Evolutionary conservation across 2,329 filamentous ascomycete species (phyloP).

Genomic region (Trichoderma sp.): DNA sequence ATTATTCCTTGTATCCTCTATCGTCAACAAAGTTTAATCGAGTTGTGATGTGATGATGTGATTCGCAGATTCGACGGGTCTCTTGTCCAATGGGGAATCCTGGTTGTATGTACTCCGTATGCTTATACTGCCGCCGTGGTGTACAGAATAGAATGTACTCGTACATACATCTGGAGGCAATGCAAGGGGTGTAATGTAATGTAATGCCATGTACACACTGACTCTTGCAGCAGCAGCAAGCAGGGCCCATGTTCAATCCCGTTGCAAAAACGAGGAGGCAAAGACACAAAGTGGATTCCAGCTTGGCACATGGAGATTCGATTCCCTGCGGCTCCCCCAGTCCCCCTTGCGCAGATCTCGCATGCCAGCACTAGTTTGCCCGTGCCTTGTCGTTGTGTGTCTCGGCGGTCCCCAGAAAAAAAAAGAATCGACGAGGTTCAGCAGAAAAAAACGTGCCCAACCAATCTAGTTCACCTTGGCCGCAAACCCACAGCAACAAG

Average conservation of each 20-base stretch:
- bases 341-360: constrained; percentile 10
- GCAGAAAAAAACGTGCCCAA: not conserved
- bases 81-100: not conserved
- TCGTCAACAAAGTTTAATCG: not conserved
- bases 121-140: not conserved
- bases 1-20: too few relatives aligned
- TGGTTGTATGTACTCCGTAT: too few relatives aligned
- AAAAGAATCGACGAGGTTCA: not conserved
- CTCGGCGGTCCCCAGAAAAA: not conserved
- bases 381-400: not conserved
- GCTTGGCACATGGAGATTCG: not conserved
- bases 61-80: not conserved
- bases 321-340: not conserved
- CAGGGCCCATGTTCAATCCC: not conserved
- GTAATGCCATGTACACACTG: not conserved
- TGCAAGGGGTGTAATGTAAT: not conserved
- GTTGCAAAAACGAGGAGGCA: not conserved
- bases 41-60: not conserved
- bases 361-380: not conserved
- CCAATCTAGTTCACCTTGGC: too few relatives aligned
- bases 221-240: not conserved
- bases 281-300: not conserved
- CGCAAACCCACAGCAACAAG: not conserved
- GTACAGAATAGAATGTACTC: not conserved
- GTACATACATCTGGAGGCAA: not conserved